These are phyloP conservation scores for Nannizziopsis arthrosporioides DNA, from an alignment of 2,329 filamentous ascomycete species.

Conservation along the genomic window DNA sequence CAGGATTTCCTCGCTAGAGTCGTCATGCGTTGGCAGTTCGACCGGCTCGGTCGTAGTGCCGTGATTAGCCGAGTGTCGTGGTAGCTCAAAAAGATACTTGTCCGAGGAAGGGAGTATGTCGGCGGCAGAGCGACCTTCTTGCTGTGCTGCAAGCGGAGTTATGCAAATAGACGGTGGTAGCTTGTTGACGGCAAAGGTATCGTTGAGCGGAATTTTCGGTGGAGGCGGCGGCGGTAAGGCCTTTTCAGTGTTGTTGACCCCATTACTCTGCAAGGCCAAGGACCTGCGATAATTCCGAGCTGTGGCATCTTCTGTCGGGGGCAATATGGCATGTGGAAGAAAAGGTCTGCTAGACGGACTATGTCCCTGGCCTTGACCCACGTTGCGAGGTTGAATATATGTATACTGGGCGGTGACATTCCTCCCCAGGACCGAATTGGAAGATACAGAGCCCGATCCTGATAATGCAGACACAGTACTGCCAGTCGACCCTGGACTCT, in stretches of 20 bases:
- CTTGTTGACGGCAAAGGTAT: background rate
- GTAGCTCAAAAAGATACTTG: constrained; percentile 1
- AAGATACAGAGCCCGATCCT: background rate
- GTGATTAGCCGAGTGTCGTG: constrained; percentile 12
- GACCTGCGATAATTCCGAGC: constrained; percentile 7
- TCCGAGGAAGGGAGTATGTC: background rate
- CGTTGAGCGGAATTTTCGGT: constrained; percentile 6
- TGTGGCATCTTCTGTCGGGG: too few species aligned
- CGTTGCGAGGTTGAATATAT: too few species aligned
- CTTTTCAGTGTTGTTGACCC: background rate
- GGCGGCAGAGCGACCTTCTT: background rate
- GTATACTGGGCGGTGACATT: background rate
- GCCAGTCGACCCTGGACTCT: background rate
- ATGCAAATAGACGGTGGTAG: background rate
- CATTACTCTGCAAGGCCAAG: constrained; percentile 2
- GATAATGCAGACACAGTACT: background rate
- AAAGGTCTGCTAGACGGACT: too few species aligned
- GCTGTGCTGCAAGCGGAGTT: background rate
- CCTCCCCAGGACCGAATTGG: background rate
- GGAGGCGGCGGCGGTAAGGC: constrained; percentile 8
- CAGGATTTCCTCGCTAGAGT: constrained; percentile 35
- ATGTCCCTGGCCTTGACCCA: too few species aligned
- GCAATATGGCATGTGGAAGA: too few species aligned
- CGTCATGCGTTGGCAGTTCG: constrained; percentile 26
- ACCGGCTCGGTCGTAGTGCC: constrained; percentile 21